These are phyloP conservation scores for Candida schatavii DNA, from an alignment of 805 yeast genomes.

Conservation along the genomic window DNA sequence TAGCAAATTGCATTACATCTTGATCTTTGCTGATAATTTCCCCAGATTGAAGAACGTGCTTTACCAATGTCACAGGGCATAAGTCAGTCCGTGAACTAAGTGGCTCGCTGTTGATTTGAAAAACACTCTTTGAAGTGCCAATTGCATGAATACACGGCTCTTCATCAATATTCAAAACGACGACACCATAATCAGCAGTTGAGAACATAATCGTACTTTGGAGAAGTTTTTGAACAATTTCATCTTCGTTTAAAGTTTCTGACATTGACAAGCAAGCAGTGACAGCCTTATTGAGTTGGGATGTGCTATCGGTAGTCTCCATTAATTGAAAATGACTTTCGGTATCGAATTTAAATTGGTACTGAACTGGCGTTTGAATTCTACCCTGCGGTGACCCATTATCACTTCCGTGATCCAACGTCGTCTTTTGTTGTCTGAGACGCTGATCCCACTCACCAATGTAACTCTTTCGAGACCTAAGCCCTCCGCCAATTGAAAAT, in stretches of 20 bases:
- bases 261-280: conserved; percentile 49
- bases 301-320: conserved; percentile 19
- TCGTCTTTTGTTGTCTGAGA: background rate
- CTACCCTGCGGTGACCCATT: background rate
- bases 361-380: background rate
- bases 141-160: conserved; percentile 27
- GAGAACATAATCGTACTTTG: conserved; percentile 37
- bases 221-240: conserved; percentile 36
- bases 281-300: conserved; percentile 33
- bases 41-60: conserved; percentile 37
- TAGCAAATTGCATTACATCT: conserved; percentile 31
- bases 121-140: conserved; percentile 24
- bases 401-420: background rate
- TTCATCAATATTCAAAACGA: conserved; percentile 18
- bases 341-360: background rate
- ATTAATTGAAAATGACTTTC: conserved; percentile 8
- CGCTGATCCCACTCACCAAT: background rate
- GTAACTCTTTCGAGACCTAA: background rate
- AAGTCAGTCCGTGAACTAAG: conserved; percentile 38
- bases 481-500: background rate
- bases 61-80: conserved; percentile 41
- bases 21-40: conserved; percentile 33
- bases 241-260: conserved; percentile 38
- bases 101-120: conserved; percentile 28
- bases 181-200: conserved; percentile 33